Conservation (phyloP, 2,329 filamentous ascomycete genomes). For the Cladosporium sp. region DNA sequence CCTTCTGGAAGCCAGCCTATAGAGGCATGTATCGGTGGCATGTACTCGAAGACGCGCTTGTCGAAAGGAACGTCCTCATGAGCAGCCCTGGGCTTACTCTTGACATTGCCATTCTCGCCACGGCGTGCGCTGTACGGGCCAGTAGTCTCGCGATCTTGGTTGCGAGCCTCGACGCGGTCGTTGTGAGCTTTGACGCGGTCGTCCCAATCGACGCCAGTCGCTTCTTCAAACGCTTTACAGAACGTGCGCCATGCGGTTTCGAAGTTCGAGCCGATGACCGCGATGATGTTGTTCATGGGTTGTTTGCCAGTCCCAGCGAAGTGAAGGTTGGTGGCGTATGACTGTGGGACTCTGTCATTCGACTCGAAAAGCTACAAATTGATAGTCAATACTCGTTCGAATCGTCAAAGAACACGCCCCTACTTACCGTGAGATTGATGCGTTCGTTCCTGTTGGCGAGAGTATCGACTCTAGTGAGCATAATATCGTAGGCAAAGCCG, state of each 20-base stretch:
- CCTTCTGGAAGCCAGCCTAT: constrained; percentile 17
- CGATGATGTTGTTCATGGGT: constrained; percentile 26
- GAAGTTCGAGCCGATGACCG: constrained; percentile 30
- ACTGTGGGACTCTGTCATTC: constrained; percentile 27
- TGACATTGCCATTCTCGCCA: not conserved
- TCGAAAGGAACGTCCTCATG: constrained; percentile 15
- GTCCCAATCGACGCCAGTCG: constrained; percentile 40
- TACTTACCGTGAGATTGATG: constrained; percentile 56
- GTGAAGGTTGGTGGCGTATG: constrained; percentile 54
- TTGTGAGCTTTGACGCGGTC: constrained; percentile 31
- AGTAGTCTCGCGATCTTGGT: not conserved
- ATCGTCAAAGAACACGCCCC: not conserved
- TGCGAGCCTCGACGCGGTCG: constrained; percentile 10
- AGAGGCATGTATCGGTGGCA: constrained; percentile 19
- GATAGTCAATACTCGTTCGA: not conserved
- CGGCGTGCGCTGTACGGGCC: not conserved
- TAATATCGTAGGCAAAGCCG: constrained; percentile 61
- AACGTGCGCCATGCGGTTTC: constrained; percentile 34
- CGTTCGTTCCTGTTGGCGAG: constrained; percentile 52
- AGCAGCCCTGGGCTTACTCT: constrained; percentile 17
- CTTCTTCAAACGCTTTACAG: constrained; percentile 36
- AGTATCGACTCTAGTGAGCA: constrained; percentile 52
- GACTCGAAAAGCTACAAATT: constrained; percentile 63
- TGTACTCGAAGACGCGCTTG: constrained; percentile 10
- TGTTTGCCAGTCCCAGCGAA: constrained; percentile 19